Conservation (phyloP, 2,329 filamentous ascomycete species). For the Aspergillus quadricinctus region DNA sequence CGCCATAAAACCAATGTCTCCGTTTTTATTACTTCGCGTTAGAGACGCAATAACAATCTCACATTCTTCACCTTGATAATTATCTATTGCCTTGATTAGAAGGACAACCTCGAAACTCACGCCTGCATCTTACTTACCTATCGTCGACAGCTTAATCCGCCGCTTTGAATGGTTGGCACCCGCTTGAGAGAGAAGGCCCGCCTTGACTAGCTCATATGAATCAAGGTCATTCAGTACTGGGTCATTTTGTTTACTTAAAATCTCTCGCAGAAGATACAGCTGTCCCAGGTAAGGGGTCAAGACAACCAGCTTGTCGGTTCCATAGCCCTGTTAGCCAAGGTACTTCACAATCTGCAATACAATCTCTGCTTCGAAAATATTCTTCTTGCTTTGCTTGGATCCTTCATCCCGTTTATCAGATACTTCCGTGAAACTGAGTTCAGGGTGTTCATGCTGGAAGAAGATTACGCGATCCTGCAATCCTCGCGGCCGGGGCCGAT, state of each 20-base stretch:
- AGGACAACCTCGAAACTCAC: not conserved
- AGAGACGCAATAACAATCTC: constrained; percentile 68
- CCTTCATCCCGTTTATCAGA: constrained; percentile 50
- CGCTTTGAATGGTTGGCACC: constrained; percentile 50
- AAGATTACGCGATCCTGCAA: constrained; percentile 61
- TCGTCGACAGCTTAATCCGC: constrained; percentile 60
- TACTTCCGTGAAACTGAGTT: constrained; percentile 44
- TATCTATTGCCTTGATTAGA: constrained; percentile 49
- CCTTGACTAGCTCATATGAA: constrained; percentile 56
- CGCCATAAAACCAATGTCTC: constrained; percentile 68
- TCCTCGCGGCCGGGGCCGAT: constrained; percentile 50
- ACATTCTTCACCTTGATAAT: constrained; percentile 74
- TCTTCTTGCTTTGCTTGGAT: constrained; percentile 54
- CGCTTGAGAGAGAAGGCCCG: constrained; percentile 57
- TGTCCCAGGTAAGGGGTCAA: constrained; percentile 71
- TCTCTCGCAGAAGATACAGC: constrained; percentile 53
- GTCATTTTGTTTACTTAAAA: constrained; percentile 55
- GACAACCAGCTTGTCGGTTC: constrained; percentile 60
- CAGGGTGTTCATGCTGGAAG: constrained; percentile 57
- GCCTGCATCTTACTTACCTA: constrained; percentile 48
- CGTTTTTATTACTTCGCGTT: constrained; percentile 59
- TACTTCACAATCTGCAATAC: constrained; percentile 62
- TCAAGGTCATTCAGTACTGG: constrained; percentile 67
- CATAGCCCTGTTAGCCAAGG: constrained; percentile 67
- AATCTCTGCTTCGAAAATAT: constrained; percentile 64